A percentile compares a stretch with the other conserved stretches of the same genome.
Evolutionary conservation across 1,284 basidiomycete genomes (phyloP).

Genomic region (Cutaneotrichosporon sp.): DNA sequence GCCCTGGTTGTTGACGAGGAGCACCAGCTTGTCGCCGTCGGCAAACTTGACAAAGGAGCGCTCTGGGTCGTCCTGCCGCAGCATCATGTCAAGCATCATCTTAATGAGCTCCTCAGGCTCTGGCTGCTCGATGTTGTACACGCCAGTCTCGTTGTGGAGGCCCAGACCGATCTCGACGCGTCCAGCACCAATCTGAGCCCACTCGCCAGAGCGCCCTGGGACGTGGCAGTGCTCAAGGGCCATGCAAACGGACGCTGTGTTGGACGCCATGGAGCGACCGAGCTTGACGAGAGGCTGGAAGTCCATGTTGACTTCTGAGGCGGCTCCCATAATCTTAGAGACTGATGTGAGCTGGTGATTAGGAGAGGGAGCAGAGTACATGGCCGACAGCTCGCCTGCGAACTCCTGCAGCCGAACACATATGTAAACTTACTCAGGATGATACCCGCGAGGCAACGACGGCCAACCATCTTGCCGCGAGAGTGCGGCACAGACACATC

Average conservation of each 20-base stretch:
- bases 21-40: conserved; percentile 43
- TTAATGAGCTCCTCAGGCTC: conserved; percentile 36
- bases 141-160: conserved; percentile 52
- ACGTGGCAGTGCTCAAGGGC: conserved; percentile 54
- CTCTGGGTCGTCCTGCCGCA: conserved; percentile 50
- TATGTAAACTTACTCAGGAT: conserved; percentile 46
- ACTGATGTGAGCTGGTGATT: conserved; percentile 28
- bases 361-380: too few species aligned
- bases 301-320: conserved; percentile 31
- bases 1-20: conserved; percentile 52
- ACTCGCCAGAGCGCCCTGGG: conserved; percentile 49
- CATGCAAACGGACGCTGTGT: conserved; percentile 50
- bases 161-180: conserved; percentile 53
- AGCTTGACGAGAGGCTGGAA: conserved; percentile 37
- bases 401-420: too few species aligned
- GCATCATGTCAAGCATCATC: conserved; percentile 37
- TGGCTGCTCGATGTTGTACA: conserved; percentile 42
- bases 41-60: conserved; percentile 50
- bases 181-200: conserved; percentile 44
- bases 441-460: conserved; percentile 51
- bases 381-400: conserved; percentile 13
- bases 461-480: conserved; percentile 51
- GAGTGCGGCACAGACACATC: conserved; percentile 52
- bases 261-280: conserved; percentile 37
- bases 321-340: conserved; percentile 46